Evolutionary conservation across 345 rosid species (phyloP).

Genomic region (Salix dunnii): DNA sequence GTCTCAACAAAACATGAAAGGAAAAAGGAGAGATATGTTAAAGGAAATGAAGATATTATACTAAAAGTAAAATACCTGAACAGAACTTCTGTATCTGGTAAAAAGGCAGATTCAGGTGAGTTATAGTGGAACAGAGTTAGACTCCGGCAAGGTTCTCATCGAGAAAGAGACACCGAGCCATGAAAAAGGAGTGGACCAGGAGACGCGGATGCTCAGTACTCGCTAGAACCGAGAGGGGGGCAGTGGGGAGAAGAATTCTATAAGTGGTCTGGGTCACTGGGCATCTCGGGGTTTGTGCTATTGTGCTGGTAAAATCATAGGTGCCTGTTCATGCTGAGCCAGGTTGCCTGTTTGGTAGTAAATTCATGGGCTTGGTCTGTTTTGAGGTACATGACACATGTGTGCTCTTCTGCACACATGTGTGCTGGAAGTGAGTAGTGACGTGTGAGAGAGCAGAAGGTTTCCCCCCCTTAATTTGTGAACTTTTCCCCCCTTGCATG

Average conservation of each 20-base stretch:
- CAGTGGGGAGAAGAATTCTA: background rate
- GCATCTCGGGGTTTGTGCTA: constrained; percentile 6
- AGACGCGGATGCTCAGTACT: background rate
- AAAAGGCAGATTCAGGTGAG: background rate
- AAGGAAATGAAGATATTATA: background rate
- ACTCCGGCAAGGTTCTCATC: background rate
- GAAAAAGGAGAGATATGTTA: background rate
- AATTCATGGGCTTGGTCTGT: background rate
- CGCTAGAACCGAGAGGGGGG: background rate
- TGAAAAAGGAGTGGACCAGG: background rate
- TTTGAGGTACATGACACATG: too few species aligned
- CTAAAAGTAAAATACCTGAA: constrained; percentile 10
- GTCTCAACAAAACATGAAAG: background rate
- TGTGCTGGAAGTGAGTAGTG: too few species aligned
- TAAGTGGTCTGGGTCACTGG: background rate
- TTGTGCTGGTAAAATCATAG: background rate
- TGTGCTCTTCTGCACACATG: too few species aligned
- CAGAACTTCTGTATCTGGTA: background rate
- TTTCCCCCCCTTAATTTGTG: too few species aligned
- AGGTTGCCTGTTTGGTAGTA: background rate
- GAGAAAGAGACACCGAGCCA: background rate
- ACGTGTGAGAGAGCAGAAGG: too few species aligned
- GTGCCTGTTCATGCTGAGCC: background rate
- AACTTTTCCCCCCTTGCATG: too few species aligned
- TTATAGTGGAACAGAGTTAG: background rate